These are phyloP conservation scores for Lasiodiplodia gonubiensis DNA, from an alignment of 2,329 filamentous ascomycete genomes.

Conservation along the genomic window DNA sequence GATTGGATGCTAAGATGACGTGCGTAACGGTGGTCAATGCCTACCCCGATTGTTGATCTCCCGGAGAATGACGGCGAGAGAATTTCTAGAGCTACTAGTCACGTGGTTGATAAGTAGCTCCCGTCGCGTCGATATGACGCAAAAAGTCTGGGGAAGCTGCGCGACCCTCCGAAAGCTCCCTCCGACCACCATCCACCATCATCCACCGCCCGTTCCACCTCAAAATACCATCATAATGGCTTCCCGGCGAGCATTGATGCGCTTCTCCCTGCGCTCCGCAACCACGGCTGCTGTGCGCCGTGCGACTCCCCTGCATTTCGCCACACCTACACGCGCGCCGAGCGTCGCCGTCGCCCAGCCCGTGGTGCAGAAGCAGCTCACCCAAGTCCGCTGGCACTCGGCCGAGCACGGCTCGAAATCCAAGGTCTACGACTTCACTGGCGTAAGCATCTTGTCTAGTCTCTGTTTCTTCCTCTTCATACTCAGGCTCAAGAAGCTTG, in stretches of 20 bases:
- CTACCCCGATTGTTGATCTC: background rate
- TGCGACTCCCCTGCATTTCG: background rate
- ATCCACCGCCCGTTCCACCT: background rate
- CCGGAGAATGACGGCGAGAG: background rate
- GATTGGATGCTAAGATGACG: constrained; percentile 7
- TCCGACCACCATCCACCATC: background rate
- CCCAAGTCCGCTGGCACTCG: constrained; percentile 17
- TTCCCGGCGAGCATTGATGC: constrained; percentile 16
- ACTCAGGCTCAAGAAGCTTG: background rate
- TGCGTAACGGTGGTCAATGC: constrained; percentile 13
- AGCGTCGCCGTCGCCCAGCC: background rate
- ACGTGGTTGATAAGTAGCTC: constrained; percentile 1
- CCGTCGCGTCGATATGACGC: constrained; percentile 22
- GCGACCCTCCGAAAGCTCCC: background rate
- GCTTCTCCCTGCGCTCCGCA: constrained; percentile 10
- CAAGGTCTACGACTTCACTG: constrained; percentile 24
- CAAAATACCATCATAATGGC: background rate
- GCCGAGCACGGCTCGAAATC: constrained; percentile 21
- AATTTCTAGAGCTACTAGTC: background rate
- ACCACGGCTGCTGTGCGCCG: background rate
- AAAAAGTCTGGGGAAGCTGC: constrained; percentile 26
- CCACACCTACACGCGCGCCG: background rate
- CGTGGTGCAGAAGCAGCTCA: background rate
- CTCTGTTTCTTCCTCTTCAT: background rate
- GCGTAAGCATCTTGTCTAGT: background rate